Conservation (phyloP, 768 basidiomycete species). For the Lactarius tabidus region DNA sequence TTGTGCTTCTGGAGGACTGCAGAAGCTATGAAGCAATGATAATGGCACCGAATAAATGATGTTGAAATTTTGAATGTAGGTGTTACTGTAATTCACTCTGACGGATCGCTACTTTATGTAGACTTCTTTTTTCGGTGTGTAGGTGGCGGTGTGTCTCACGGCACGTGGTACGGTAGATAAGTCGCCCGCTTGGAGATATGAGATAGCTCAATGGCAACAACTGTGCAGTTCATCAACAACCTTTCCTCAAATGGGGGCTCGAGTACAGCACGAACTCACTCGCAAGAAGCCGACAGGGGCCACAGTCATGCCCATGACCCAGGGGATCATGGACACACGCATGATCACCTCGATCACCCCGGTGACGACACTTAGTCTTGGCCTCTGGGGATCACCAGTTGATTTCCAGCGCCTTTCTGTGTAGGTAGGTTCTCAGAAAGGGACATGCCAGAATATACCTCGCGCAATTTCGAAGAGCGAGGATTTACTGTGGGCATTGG, state of each 20-base stretch:
- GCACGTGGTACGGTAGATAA: neutral
- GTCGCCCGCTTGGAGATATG: neutral
- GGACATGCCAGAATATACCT: conserved; percentile 84
- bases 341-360: conserved; percentile 87
- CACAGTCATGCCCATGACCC: conserved; percentile 51
- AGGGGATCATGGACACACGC: conserved; percentile 89
- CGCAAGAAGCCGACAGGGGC: conserved; percentile 45
- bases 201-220: conserved; percentile 39
- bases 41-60: no score
- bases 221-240: conserved; percentile 73
- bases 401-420: neutral
- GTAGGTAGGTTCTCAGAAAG: conserved; percentile 88
- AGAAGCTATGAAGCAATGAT: no score
- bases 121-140: neutral
- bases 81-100: no score
- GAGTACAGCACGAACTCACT: conserved; percentile 39
- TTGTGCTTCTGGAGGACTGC: no score
- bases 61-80: no score
- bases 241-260: conserved; percentile 38
- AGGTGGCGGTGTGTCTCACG: no score
- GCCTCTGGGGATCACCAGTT: neutral
- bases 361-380: conserved; percentile 42
- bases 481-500: conserved; percentile 99
- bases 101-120: no score
- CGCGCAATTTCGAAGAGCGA: conserved; percentile 83